These are phyloP conservation scores for Sporothrix sp. DNA, from an alignment of 2,329 filamentous ascomycete species.

Conservation along the genomic window DNA sequence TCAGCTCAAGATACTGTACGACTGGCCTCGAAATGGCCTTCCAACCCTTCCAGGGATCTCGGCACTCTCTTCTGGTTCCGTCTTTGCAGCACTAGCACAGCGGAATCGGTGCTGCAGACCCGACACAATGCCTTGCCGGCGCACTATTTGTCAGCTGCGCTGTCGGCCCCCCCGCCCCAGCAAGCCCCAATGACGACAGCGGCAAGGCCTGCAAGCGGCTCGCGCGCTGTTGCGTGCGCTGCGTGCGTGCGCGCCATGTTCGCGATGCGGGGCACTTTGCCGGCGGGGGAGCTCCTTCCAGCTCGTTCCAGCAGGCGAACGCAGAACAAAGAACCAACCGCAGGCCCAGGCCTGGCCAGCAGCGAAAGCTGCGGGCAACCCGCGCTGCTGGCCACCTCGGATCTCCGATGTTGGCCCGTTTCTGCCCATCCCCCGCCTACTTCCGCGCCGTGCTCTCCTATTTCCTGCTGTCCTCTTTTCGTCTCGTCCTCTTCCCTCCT, in stretches of 20 bases:
- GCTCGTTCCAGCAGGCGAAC: no score
- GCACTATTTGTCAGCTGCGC: not conserved
- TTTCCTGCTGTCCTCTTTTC: constrained; percentile 1
- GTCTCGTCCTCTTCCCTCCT: not conserved
- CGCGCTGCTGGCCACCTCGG: constrained; percentile 6
- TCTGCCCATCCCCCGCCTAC: constrained; percentile 5
- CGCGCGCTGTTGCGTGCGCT: constrained; percentile 2
- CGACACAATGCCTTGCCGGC: not conserved
- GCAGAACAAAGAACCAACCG: no score
- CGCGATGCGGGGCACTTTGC: constrained; percentile 15
- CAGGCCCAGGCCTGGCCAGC: not conserved
- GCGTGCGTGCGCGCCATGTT: constrained; percentile 1
- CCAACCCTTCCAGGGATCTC: not conserved
- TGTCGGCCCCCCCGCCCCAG: not conserved
- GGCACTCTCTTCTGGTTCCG: not conserved
- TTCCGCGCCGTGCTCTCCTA: constrained; percentile 7
- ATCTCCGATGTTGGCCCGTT: constrained; percentile 16
- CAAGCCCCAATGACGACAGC: constrained; percentile 16
- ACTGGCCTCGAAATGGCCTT: not conserved
- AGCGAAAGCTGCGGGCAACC: not conserved
- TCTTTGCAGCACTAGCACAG: not conserved
- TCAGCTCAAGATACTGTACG: no score
- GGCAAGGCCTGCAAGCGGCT: not conserved
- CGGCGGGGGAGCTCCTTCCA: not conserved
- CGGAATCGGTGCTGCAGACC: not conserved